Evolutionary conservation across 2,329 filamentous ascomycete genomes (phyloP), one percentile per base, ranked within the genome.

Genomic region (Trichoderma oligosporum): DNA sequence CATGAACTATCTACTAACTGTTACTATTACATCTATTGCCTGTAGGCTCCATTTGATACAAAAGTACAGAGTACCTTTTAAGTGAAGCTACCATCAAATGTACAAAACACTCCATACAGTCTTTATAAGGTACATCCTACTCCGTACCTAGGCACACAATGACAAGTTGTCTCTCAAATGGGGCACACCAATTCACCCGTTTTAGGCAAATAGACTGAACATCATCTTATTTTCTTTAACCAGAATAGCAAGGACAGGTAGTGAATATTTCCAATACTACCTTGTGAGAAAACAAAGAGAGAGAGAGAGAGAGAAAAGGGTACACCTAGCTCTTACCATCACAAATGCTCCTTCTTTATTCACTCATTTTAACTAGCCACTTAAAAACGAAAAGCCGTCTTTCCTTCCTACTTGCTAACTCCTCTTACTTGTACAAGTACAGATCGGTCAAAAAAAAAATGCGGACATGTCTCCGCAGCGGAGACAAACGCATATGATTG

Each of bases 401-500:
- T 45, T n/a, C 22, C 4, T 16, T 45, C 18, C 18, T 33, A 22
- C 12, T 29, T 38, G n/a, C n/a, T n/a, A n/a, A n/a, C 39, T 55
- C 41, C 52, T 55, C 44, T n/a, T n/a, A 36, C 29, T 16, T 9
- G 38, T n/a, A n/a, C n/a, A n/a, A n/a, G n/a, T n/a, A n/a, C n/a
- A 49, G 27, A 55, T 55, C 51, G 51, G 51, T 46, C 51, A n/a
- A 55, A 55, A 41, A n/a, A 55, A 55, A 41, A 45, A 22, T 55
- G 51, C 51, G 51, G 51, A 38, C 41, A 36, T 55, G 39, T n/a
- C 39, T 42, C 51, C 51, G 45, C 44, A 42, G 36, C 35, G 42
- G 56, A 55, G 12, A 25, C 48, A 18, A 22, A 31, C 41, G 25
- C 53, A 51, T 11, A 18, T 48, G 44, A 61, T 62, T 62, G 62